Evolutionary conservation across 345 rosid species (phyloP), one percentile per base, ranked within the genome.

Genomic region (Streptanthus diversifolius): DNA sequence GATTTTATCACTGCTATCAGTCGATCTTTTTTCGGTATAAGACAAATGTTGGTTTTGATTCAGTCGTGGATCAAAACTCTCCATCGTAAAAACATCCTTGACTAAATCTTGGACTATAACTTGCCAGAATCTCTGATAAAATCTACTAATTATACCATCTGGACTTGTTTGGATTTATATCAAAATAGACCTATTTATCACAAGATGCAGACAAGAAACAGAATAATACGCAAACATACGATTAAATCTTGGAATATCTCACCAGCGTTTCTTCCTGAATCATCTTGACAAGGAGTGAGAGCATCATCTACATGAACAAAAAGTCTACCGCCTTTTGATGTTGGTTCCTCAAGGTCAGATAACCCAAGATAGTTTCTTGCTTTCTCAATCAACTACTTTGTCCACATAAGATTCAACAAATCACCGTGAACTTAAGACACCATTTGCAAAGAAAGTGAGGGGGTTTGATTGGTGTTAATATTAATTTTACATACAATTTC

Each of bases 281-380:
- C 74, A 76, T 61, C 72, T 63, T 27, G 58, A 47, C 54, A 37
- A 54, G 86, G 77, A 43, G 81, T 63, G 51, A 90, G 83, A 17
- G 82, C 95, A 70, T 92, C 90, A 14, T 80, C 95, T 52, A 85
- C 68, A 68, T 11, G 83, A 79, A 92, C 82, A 39, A 48, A 53
- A 58, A 92, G 87, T 13, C 66, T 15, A 47, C 93, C 95, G 1
- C 90, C 88, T 53, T 78, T 67, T 40, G 73, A 33, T 61, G 81
- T 86, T 2, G 70, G 77, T 70, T 63, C 81, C 79, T 90, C 95
- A 35, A 90, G 84, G 19, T 82, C 88, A 21, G 92, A 85, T 39
- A 88, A 76, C 32, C 87, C 91, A 25, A 90, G 82, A 80, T 80
- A 82, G 27, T 83, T 77, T 80, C 91, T 81, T 48, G 89, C 86